Base-by-base conservation (phyloP, 306 rosid species). In the Rosa multiflora region DNA sequence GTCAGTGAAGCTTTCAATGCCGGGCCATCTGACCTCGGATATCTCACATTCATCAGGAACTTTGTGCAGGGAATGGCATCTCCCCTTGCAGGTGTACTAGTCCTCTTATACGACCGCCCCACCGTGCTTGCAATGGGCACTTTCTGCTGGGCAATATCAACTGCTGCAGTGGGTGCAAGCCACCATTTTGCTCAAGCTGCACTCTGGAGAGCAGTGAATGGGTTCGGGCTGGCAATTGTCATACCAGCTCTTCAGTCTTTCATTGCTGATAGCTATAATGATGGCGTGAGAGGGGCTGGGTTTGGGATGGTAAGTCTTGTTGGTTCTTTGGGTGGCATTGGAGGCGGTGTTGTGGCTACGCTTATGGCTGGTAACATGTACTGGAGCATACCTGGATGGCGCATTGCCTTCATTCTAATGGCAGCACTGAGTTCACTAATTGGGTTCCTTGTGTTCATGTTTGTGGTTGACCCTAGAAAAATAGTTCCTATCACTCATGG, bases 211-310 rank as follows among this genome's bases (percentile, higher is more conserved):
- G 97, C 94, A 56, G 74, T 93, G 66, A 95, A 95, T 77, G 99
- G 98, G 21, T 89, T 95, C 66, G 99, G 99, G 47, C 84, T 95
- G 86, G 99, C 99, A 0, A 93, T 95, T 83, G 99, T 93, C 64
- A 95, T 95, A 79, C 99, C 99, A 10, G 97, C 99, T 37, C 95
- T 95, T 42, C 99, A 95, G 82, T 93, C 98, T 35, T 95, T 95
- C 82, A 89, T 95, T 75, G 99, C 99, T 52, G 99, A 95, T 80
- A 92, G 96, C 84, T 95, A 95, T 59, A 82, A 3, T 51, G 99
- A 95, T 59, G 91, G 91, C 11, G 89, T 82, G 68, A 86, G 99
- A 58, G 99, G 99, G 63, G 76, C 85, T 61, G 98, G 99, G 37
- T 95, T 95, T 82, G 99, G 99, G 56, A 76, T 93, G 81, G 67